Conservation (phyloP, 345 rosid species). For the Psidium guajava region DNA sequence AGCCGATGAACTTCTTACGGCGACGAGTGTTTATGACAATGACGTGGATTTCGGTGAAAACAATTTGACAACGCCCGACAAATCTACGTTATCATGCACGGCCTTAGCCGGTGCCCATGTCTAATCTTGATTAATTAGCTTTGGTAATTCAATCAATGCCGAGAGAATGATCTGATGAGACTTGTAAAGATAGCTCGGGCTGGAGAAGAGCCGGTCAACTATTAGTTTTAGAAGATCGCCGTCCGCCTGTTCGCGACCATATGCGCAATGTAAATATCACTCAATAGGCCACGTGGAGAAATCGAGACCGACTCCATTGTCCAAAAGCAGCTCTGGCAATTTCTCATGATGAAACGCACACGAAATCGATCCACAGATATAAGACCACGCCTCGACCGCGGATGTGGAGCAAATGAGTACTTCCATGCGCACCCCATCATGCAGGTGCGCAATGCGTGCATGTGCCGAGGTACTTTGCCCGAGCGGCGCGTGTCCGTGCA, state of each 20-base stretch:
- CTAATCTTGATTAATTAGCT: neutral
- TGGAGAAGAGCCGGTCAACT: neutral
- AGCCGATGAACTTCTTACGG: rapidly evolving
- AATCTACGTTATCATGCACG: neutral
- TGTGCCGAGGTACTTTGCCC: neutral
- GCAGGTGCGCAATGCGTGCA: neutral
- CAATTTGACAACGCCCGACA: rapidly evolving
- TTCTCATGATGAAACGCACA: neutral
- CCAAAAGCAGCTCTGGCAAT: neutral
- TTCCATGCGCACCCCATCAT: neutral
- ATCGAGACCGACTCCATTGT: neutral
- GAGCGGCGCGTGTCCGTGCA: neutral
- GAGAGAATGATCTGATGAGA: rapidly evolving
- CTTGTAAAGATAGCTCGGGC: rapidly evolving
- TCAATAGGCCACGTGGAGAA: neutral
- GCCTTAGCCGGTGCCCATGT: rapidly evolving
- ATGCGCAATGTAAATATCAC: neutral
- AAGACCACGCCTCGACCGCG: neutral
- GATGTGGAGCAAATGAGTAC: neutral
- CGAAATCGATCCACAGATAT: neutral
- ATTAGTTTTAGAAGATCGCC: neutral
- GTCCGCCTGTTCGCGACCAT: neutral
- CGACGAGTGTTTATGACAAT: neutral
- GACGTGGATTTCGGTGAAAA: no score
- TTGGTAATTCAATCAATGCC: rapidly evolving